Evolutionary conservation across 73 alveolate species (phyloP).

Genomic region (Breviolum minutum): DNA sequence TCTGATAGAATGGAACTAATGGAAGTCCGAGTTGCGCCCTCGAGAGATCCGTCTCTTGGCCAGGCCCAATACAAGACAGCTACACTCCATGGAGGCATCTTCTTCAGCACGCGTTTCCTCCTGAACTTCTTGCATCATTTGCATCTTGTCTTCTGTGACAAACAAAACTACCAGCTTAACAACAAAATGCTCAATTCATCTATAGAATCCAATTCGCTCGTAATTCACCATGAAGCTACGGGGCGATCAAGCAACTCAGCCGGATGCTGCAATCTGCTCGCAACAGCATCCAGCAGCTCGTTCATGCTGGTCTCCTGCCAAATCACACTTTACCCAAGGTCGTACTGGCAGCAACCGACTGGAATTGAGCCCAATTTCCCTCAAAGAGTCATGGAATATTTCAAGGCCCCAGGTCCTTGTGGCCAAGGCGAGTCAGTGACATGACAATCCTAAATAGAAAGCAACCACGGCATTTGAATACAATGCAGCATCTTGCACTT

Average conservation of each 20-base stretch:
- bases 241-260: not conserved
- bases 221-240: no score
- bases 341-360: not conserved
- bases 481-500: not conserved
- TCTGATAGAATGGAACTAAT: not conserved
- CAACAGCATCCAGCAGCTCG: slow-evolving; percentile 64
- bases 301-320: slow-evolving; percentile 40
- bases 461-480: not conserved
- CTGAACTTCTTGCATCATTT: not conserved
- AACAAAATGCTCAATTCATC: no score
- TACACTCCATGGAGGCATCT: slow-evolving; percentile 85
- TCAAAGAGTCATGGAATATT: no score
- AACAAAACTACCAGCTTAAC: no score
- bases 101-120: slow-evolving; percentile 24
- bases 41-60: slow-evolving; percentile 46
- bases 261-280: slow-evolving; percentile 17
- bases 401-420: slow-evolving; percentile 15
- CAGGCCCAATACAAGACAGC: slow-evolving; percentile 67
- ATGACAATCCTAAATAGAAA: slow-evolving; percentile 30
- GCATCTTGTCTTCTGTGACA: no score
- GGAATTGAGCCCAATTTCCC: not conserved
- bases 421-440: slow-evolving; percentile 62
- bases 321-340: no score
- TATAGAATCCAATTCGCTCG: no score
- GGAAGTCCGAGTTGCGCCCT: slow-evolving; percentile 40